These are phyloP conservation scores for Fusarium sp. DNA, from an alignment of 2,329 filamentous ascomycete species.

Conservation along the genomic window DNA sequence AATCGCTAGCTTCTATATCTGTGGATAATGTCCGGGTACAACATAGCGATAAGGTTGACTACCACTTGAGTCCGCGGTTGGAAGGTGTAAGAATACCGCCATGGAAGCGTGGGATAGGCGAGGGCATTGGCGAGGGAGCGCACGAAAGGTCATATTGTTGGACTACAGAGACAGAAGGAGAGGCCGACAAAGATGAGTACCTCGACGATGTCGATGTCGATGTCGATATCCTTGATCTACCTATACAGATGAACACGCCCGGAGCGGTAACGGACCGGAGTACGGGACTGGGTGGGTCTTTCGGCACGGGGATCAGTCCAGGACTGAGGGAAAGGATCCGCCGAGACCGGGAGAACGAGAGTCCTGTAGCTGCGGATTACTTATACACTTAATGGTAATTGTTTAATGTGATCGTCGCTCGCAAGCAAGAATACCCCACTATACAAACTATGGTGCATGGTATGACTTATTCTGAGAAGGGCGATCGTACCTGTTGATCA, in stretches of 20 bases:
- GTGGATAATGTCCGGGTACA: constrained; percentile 68
- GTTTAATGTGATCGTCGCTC: background rate
- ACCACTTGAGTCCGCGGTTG: constrained; percentile 69
- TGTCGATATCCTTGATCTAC: constrained; percentile 18
- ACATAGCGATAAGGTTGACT: constrained; percentile 66
- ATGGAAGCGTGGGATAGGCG: constrained; percentile 58
- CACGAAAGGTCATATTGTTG: constrained; percentile 69
- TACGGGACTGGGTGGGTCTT: constrained; percentile 24
- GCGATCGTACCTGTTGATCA: constrained; percentile 42
- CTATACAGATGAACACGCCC: constrained; percentile 23
- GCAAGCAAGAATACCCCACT: background rate
- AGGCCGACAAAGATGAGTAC: constrained; percentile 20
- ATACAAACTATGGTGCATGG: background rate
- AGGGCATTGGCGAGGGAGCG: constrained; percentile 53
- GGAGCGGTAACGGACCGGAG: constrained; percentile 23
- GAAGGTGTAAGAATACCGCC: constrained; percentile 60
- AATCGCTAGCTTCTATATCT: constrained; percentile 70
- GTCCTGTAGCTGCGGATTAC: constrained; percentile 21
- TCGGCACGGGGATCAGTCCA: constrained; percentile 21
- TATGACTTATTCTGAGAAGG: constrained; percentile 7
- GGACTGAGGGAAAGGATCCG: constrained; percentile 7
- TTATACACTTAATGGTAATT: constrained; percentile 20
- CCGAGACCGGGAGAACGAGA: constrained; percentile 22
- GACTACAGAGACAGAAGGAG: constrained; percentile 54
- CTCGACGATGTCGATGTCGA: constrained; percentile 9